These are phyloP conservation scores for Pseudocercospora macadamiae DNA, from an alignment of 2,329 filamentous ascomycete species.

Conservation along the genomic window DNA sequence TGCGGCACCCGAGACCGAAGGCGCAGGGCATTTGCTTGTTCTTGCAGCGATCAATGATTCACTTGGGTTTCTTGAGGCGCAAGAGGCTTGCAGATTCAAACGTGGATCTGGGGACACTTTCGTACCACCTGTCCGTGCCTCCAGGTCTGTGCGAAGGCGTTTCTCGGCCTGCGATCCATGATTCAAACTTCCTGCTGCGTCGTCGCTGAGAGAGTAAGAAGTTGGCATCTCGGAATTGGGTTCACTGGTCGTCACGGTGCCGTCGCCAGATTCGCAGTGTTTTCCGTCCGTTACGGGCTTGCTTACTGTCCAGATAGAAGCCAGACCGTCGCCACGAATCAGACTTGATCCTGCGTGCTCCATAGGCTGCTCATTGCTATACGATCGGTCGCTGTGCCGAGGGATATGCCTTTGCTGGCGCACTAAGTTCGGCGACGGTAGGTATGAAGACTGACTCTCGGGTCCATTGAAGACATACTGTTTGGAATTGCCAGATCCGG, in stretches of 20 bases:
- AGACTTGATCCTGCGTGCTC: background rate
- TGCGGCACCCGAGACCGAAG: background rate
- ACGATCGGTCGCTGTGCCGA: background rate
- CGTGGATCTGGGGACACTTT: no score
- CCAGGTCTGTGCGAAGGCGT: no score
- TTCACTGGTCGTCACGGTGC: slow-evolving; percentile 18
- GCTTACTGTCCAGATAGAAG: background rate
- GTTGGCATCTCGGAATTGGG: slow-evolving; percentile 39
- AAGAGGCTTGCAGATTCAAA: no score
- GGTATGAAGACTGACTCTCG: slow-evolving; percentile 31
- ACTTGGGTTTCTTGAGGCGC: background rate
- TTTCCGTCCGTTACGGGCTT: background rate
- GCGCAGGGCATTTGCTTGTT: background rate
- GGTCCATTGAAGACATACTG: slow-evolving; percentile 3
- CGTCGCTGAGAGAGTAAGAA: slow-evolving; percentile 39
- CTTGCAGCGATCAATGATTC: background rate
- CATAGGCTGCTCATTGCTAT: background rate
- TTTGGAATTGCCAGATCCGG: background rate
- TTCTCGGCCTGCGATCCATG: slow-evolving; percentile 14
- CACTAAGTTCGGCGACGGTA: slow-evolving; percentile 19
- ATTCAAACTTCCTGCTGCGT: slow-evolving; percentile 27
- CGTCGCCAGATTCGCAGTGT: background rate
- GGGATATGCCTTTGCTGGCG: background rate
- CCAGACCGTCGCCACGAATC: background rate
- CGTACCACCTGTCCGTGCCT: no score